phyloP scores from a whole-genome alignment of 768 basidiomycete species.

The Cystofilobasidium ferigula region DNA sequence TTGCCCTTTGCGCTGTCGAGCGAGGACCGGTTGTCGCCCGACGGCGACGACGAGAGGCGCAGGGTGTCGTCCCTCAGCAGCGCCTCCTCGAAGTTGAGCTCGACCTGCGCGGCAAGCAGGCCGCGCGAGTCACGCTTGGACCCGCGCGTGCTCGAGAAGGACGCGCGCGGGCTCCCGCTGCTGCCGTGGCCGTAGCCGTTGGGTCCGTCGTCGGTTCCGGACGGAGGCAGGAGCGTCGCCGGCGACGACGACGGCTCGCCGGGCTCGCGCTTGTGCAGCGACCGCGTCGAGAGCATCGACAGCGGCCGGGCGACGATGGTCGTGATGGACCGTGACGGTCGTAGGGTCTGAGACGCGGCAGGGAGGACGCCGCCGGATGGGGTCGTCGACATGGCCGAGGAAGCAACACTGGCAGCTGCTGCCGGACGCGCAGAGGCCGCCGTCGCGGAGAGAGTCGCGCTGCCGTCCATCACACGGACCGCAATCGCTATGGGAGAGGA shows the following conservation, averaged over 20 bases:
- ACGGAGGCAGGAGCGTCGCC: background rate
- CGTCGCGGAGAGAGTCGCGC: too few relatives aligned
- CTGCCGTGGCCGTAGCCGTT: background rate
- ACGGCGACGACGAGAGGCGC: background rate
- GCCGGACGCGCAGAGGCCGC: too few relatives aligned
- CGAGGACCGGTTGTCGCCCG: background rate
- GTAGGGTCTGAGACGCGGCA: background rate
- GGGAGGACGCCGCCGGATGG: too few relatives aligned
- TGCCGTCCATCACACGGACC: too few relatives aligned
- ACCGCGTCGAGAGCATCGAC: conserved; percentile 5
- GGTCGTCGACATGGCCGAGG: too few relatives aligned
- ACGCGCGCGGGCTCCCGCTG: background rate
- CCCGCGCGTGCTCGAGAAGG: conserved; percentile 5
- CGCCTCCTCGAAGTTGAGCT: conserved; percentile 14
- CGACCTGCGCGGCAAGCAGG: background rate
- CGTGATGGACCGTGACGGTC: background rate
- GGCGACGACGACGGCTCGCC: background rate
- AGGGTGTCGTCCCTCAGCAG: conserved; percentile 9
- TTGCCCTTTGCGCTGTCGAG: background rate
- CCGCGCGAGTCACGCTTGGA: conserved; percentile 7
- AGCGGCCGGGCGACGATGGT: conserved; percentile 6
- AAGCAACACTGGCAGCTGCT: too few relatives aligned
- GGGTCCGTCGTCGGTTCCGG: background rate
- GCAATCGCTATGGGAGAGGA: too few relatives aligned
- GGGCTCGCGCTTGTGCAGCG: conserved; percentile 2